Evolutionary conservation across 805 yeast species (phyloP), one percentile per base, ranked within the genome.

Genomic region (Starmerella riodocensis): DNA sequence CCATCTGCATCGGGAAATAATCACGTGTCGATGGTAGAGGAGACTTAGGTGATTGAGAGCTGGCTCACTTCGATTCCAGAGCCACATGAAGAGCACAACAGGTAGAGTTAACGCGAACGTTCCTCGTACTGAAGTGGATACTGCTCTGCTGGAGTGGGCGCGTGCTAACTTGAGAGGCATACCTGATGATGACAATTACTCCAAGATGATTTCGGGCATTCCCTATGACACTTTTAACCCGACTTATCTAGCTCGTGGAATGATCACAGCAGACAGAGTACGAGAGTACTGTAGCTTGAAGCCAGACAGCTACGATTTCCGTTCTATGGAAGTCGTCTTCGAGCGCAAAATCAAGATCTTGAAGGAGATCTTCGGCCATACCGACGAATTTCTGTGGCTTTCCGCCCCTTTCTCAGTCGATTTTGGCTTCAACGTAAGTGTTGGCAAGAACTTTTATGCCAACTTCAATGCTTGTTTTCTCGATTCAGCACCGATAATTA

Each of bases 381-480:
- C 63, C 19, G 72, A 69, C 32, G 47, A 59, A 7, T 56, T 59
- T 33, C 43, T 55, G 11, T 63, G 56, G 43, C 53, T 75, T 27
- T 81, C 77, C 55, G 67, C 77, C 1, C 84, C 56, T 12, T 24
- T 83, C 6, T 67, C 73, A 49, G 71, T 76, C 30, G 86, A 79
- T 54, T 78, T 76, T 51, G 88, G 86, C 0, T 69, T 63, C 54
- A 79, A 78, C 57, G 60, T 70, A 27, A 55, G 53, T 12, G 48
- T 76, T n/a, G 86, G 84, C 2, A 68, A 74, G 42, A 55, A 60
- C 20, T 71, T 75, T 54, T 78, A 74, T 51, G 64, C 70, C 26
- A 79, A 79, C 57, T 74, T 71, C 66, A 55, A 54, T 46, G 47
- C 57, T 29, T 63, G 68, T 0, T 58, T 76, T 36, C 60, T 79